Conservation (phyloP, 805 yeast species). For the Spathaspora boniae region DNA sequence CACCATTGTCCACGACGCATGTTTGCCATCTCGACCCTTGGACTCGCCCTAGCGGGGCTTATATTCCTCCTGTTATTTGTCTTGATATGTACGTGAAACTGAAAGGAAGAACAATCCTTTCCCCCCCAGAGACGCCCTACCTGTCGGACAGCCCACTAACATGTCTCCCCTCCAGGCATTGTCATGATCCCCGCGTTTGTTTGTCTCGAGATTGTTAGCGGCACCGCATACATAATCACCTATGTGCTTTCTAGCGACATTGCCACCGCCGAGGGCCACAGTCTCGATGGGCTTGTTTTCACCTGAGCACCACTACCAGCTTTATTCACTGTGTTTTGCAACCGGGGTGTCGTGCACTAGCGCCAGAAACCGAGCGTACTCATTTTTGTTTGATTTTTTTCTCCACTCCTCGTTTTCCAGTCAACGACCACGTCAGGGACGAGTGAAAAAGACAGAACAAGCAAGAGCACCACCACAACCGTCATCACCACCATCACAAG, state of each 20-base stretch:
- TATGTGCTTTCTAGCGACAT: conserved; percentile 8
- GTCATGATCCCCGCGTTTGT: conserved; percentile 11
- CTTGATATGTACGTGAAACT: conserved; percentile 15
- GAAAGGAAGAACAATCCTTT: too few species aligned
- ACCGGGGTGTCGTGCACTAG: conserved; percentile 3
- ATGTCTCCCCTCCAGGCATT: conserved; percentile 9
- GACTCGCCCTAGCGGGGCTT: conserved; percentile 9
- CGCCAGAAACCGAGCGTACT: neutral
- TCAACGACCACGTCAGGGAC: conserved; percentile 15
- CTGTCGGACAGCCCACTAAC: neutral
- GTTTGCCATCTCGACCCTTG: conserved; percentile 16
- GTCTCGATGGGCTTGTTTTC: conserved; percentile 6
- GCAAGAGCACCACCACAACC: neutral
- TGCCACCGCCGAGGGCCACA: conserved; percentile 1
- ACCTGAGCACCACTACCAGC: neutral
- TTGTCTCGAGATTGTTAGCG: conserved; percentile 9
- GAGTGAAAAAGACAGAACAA: neutral
- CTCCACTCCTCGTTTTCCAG: conserved; percentile 2
- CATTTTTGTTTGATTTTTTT: conserved; percentile 2
- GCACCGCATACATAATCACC: conserved; percentile 7
- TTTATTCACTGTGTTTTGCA: neutral
- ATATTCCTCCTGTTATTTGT: conserved; percentile 9
- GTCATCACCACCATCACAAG: too few species aligned
- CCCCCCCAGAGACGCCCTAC: too few species aligned
- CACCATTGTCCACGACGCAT: conserved; percentile 5